Percentiles rank a stretch among this genome's conserved stretches.
These are phyloP conservation scores for Lanmaoa pseudosensibilis DNA, from an alignment of 768 basidiomycete genomes.

Conservation along the genomic window DNA sequence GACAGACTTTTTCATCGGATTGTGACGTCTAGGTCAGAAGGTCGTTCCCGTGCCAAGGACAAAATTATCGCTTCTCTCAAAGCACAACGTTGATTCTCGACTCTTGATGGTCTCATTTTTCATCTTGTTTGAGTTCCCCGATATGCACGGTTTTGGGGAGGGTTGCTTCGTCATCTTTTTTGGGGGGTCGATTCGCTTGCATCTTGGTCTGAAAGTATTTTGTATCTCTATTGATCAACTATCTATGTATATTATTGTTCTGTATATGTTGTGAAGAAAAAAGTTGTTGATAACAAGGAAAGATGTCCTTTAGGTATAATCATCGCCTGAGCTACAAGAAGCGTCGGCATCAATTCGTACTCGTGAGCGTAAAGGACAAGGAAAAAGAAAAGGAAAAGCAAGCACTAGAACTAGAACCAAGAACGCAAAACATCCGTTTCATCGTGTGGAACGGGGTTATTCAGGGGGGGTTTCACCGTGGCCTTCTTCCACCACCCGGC, in stretches of 20 bases:
- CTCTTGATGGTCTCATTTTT: background rate
- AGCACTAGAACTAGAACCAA: too few species aligned
- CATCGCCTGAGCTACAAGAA: too few species aligned
- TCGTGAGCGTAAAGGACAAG: too few species aligned
- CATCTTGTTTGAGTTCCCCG: background rate
- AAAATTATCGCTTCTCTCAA: background rate
- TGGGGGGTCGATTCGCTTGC: background rate
- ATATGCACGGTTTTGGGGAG: background rate
- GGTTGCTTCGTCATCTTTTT: background rate
- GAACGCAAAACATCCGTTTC: too few species aligned
- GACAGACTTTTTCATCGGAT: background rate
- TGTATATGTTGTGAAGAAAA: background rate
- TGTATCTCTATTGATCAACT: background rate
- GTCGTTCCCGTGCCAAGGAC: slow-evolving; percentile 1
- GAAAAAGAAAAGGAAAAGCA: too few species aligned
- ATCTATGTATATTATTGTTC: background rate
- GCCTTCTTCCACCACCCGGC: too few species aligned
- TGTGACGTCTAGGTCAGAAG: slow-evolving; percentile 1
- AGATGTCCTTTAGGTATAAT: too few species aligned
- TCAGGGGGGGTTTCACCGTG: too few species aligned
- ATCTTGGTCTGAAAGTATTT: background rate
- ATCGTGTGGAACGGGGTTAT: too few species aligned
- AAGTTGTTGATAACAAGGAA: background rate
- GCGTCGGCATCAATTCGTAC: too few species aligned
- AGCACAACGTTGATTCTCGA: background rate